Evolutionary conservation across 192 early-diverging fungal genomes (phyloP).

Genomic region (Podila minutissima): DNA sequence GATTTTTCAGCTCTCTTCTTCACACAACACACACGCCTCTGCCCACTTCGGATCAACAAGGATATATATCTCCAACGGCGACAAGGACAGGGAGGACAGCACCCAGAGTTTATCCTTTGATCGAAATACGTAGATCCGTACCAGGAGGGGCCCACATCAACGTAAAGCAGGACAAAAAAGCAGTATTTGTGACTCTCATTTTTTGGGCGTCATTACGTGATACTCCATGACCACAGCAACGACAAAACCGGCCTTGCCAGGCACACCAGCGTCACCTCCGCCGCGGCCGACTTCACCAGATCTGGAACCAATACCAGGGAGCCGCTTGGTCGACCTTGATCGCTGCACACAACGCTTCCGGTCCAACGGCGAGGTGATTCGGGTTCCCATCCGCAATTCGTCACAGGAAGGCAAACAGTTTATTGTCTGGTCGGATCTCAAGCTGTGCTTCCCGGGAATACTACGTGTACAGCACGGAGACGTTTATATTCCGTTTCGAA

Average conservation of each 20-base stretch:
- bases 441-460: slow-evolving; percentile 25
- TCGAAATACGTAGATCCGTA: no score
- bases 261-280: background rate
- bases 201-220: no score
- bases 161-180: no score
- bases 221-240: background rate
- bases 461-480: slow-evolving; percentile 22
- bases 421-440: slow-evolving; percentile 33
- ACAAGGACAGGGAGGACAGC: no score
- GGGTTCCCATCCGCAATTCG: background rate
- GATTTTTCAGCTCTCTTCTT: no score
- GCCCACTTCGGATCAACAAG: no score
- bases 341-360: slow-evolving; percentile 1
- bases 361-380: background rate
- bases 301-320: no score
- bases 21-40: no score
- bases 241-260: background rate
- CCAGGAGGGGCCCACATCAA: no score
- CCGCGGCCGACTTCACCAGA: background rate
- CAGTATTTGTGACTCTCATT: no score
- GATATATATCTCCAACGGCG: no score
- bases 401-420: background rate
- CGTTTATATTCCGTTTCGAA: slow-evolving; percentile 13
- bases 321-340: background rate
- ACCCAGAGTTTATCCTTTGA: no score